phyloP scores from a whole-genome alignment of 805 yeast genomes.

The Hemisphaericaspora nanyangensis region DNA sequence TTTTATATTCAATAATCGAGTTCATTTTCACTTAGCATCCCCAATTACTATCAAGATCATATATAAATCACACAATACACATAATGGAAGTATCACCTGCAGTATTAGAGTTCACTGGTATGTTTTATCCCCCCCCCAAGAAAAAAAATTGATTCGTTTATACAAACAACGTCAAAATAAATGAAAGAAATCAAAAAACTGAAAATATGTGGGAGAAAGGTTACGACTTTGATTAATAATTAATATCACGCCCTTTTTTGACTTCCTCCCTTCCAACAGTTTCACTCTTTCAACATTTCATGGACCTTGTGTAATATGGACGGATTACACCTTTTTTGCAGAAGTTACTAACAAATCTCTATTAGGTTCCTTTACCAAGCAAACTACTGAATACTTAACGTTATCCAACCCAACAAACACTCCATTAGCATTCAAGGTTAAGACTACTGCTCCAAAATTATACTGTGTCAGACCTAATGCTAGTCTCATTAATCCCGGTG shows the following conservation, averaged over 20 bases:
- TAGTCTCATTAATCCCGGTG: constrained; percentile 72
- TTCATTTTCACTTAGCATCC: too few species aligned
- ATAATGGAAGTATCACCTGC: constrained; percentile 70
- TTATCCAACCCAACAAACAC: constrained; percentile 54
- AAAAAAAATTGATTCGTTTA: too few species aligned
- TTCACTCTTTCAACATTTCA: too few species aligned
- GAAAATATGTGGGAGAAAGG: too few species aligned
- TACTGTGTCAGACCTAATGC: constrained; percentile 97
- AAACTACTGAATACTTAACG: constrained; percentile 59
- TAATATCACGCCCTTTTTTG: neutral
- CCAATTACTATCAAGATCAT: too few species aligned
- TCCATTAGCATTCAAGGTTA: constrained; percentile 86
- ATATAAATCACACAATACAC: too few species aligned
- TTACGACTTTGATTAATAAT: neutral
- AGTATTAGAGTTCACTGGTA: constrained; percentile 73
- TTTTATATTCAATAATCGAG: too few species aligned
- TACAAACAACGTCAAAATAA: too few species aligned
- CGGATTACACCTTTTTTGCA: too few species aligned
- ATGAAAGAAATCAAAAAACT: too few species aligned
- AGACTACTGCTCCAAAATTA: constrained; percentile 95
- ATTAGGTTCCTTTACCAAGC: constrained; percentile 70
- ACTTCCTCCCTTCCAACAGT: neutral
- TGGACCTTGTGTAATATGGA: too few species aligned
- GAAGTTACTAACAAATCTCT: constrained; percentile 7
- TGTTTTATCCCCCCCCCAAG: constrained; percentile 36